Base-by-base conservation (phyloP, 1,284 basidiomycete genomes). In the Peniophora sp. region DNA sequence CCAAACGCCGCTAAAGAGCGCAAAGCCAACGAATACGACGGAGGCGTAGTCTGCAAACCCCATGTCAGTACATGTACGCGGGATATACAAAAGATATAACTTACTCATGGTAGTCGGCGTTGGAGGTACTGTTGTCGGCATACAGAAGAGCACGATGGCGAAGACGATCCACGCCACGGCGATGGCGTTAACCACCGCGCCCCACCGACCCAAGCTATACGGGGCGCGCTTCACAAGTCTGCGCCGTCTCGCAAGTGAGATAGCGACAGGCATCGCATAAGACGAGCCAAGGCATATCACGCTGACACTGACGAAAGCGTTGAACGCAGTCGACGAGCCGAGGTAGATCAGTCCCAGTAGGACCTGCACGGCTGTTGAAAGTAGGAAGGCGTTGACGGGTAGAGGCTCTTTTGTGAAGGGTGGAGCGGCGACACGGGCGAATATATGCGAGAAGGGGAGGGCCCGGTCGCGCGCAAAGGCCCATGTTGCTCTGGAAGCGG, bases 381-480 rank as follows among this genome's bases (percentile, higher is more conserved):
- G 67, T 2, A 83, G 59, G 50, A 87, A 75, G 0, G 83, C 78
- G 48, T 79, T 77, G 39, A 79, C 63, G 0, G 79, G 79, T 2
- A 83, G 20, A 10, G 47, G 74, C 51, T 74, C 74, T 1, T 56
- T 36, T 14, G 50, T 23, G n/a, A 48, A 43, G 65, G 52, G 47
- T 48, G 66, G 35, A 8, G 53, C 53, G 57, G 77, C 73, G 56
- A 83, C 70, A 27, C 65, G 66, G 1, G 77, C 63, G 61, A 86
- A 81, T 47, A 72, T 60, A 2, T 51, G 47, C 23, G 77, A 74
- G 57, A 83, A 77, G 1, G 83, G 83, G 19, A 88, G 72, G 8
- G 82, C 85, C 50, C 72, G 69, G 65, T 89, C 87, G 1, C 84
- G 72, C 0, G 85, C 84, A 56, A 89, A 87, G 35, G 80, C 78